Evolutionary conservation across 208 protist genomes (phyloP).

Genomic region (Trypanosoma mega): DNA sequence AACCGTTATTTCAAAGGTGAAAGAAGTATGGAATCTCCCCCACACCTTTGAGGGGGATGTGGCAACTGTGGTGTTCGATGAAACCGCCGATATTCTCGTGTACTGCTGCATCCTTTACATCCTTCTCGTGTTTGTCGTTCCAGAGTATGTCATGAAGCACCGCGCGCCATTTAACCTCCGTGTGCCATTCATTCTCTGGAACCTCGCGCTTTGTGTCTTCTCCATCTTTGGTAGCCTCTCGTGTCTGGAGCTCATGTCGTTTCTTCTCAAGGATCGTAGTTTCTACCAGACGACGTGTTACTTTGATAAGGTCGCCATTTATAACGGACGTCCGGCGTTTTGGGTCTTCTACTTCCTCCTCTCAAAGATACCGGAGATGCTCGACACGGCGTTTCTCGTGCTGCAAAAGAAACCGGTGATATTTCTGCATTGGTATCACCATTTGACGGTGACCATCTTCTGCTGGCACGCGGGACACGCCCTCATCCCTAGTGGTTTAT

Average conservation of each 20-base stretch:
- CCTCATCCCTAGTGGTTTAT: slow-evolving; percentile 53
- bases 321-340: slow-evolving; percentile 54
- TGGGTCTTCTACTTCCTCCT: slow-evolving; percentile 75
- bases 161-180: slow-evolving; percentile 54
- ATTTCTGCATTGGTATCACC: slow-evolving; percentile 94
- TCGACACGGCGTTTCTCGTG: slow-evolving; percentile 84
- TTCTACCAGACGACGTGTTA: slow-evolving; percentile 61
- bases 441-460: slow-evolving; percentile 91
- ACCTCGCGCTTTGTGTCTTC: slow-evolving; percentile 72
- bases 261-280: slow-evolving; percentile 12
- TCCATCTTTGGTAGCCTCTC: slow-evolving; percentile 57
- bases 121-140: slow-evolving; percentile 61
- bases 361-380: slow-evolving; percentile 87
- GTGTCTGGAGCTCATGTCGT: slow-evolving; percentile 39
- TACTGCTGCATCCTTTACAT: slow-evolving; percentile 53
- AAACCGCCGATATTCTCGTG: slow-evolving; percentile 40
- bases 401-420: slow-evolving; percentile 85
- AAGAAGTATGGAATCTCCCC: slow-evolving; percentile 1
- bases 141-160: slow-evolving; percentile 64
- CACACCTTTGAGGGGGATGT: slow-evolving; percentile 15
- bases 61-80: slow-evolving; percentile 2
- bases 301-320: slow-evolving; percentile 48
- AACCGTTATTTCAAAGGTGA: background rate
- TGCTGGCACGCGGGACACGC: slow-evolving; percentile 84
- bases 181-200: slow-evolving; percentile 63